Evolutionary conservation across 176 grass and related monocot species (phyloP).

Genomic region (Microstegium vimineum): DNA sequence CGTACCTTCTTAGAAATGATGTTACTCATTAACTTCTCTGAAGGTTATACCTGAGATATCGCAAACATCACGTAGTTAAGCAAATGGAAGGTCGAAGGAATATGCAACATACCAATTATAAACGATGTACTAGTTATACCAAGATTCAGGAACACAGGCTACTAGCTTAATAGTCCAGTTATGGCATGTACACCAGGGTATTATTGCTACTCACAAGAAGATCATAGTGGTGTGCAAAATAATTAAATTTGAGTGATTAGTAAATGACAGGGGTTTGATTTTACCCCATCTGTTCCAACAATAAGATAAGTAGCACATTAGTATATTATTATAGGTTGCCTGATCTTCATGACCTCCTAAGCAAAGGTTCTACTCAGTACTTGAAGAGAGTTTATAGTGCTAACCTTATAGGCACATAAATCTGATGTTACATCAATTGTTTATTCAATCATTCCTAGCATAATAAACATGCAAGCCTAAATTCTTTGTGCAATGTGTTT

Average conservation of each 20-base stretch:
- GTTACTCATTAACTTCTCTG: constrained; percentile 95
- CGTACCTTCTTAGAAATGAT: constrained; percentile 82
- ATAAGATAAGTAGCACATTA: constrained; percentile 12
- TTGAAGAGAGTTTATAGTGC: constrained; percentile 16
- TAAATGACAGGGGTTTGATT: not conserved
- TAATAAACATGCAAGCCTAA: constrained; percentile 81
- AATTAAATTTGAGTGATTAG: constrained; percentile 1
- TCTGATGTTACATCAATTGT: constrained; percentile 95
- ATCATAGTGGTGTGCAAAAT: not conserved
- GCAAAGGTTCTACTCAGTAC: not conserved
- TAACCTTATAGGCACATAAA: constrained; percentile 95
- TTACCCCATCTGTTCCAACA: not conserved
- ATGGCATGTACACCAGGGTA: not conserved
- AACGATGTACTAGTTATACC: not conserved
- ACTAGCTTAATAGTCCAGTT: no score
- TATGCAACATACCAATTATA: not conserved
- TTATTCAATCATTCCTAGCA: constrained; percentile 93
- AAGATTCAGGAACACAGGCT: not conserved
- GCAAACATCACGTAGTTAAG: constrained; percentile 5
- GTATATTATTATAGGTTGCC: not conserved
- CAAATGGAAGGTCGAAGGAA: not conserved
- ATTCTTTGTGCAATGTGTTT: constrained; percentile 76
- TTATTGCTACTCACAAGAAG: not conserved
- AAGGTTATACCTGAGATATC: constrained; percentile 74
- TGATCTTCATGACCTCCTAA: not conserved